These are phyloP conservation scores for Pythium volutum DNA, from an alignment of 352 stramenopile species.

Conservation along the genomic window DNA sequence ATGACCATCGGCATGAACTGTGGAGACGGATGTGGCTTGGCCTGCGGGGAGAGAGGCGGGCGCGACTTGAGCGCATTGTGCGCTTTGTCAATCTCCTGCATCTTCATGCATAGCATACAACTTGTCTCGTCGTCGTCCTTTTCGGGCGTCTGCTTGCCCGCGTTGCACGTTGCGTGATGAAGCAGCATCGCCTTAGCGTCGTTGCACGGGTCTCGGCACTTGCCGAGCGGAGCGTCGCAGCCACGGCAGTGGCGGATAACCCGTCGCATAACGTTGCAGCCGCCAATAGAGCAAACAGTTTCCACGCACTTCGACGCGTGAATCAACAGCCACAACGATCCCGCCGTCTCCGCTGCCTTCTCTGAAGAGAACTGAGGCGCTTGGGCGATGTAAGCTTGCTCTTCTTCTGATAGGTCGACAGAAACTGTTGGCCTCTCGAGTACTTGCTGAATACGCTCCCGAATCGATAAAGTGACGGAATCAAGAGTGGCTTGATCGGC, in stretches of 20 bases:
- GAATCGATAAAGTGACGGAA: constrained; percentile 5
- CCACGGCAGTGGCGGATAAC: constrained; percentile 61
- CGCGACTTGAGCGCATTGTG: constrained; percentile 45
- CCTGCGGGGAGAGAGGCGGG: constrained; percentile 22
- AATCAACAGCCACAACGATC: constrained; percentile 69
- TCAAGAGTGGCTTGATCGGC: not conserved
- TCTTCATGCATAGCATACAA: constrained; percentile 57
- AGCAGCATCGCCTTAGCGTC: constrained; percentile 77
- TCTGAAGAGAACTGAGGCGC: constrained; percentile 51
- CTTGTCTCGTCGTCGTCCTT: constrained; percentile 38
- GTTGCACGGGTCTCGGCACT: constrained; percentile 67
- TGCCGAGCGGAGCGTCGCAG: constrained; percentile 56
- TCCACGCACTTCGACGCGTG: constrained; percentile 49
- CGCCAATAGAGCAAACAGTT: constrained; percentile 33
- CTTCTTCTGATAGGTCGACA: constrained; percentile 33
- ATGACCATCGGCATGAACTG: constrained; percentile 14
- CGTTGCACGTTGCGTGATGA: constrained; percentile 53
- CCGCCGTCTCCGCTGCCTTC: constrained; percentile 56
- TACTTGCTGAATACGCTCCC: constrained; percentile 25
- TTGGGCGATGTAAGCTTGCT: constrained; percentile 48
- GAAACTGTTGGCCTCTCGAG: constrained; percentile 16
- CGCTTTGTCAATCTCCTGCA: constrained; percentile 65
- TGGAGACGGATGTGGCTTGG: constrained; percentile 14
- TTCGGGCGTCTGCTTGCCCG: not conserved
- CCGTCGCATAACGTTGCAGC: constrained; percentile 67